Evolutionary conservation across 2,329 filamentous ascomycete genomes (phyloP).

Genomic region (Rhinocladiella similis): DNA sequence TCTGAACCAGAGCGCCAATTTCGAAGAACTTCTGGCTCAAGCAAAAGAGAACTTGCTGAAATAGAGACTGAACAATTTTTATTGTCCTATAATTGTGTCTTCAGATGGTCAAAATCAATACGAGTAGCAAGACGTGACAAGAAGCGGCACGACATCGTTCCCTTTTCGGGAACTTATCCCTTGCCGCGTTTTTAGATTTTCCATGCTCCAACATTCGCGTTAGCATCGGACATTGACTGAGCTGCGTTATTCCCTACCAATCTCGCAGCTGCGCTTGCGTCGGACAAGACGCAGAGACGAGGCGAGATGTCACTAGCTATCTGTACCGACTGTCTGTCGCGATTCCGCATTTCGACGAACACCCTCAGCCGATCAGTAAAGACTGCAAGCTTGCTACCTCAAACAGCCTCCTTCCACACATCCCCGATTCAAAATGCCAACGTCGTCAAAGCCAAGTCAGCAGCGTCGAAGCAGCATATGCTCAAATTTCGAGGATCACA

Average conservation of each 20-base stretch:
- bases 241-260: background rate
- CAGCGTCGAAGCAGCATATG: background rate
- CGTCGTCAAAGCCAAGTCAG: constrained; percentile 50
- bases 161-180: background rate
- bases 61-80: no score
- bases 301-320: constrained; percentile 22
- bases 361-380: background rate
- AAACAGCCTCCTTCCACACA: constrained; percentile 43
- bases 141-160: background rate
- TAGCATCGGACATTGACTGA: background rate
- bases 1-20: no score
- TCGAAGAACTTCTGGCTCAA: no score
- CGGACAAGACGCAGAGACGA: background rate
- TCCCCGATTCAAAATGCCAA: constrained; percentile 40
- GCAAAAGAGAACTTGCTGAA: no score
- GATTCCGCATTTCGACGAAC: constrained; percentile 16
- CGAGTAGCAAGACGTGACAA: background rate
- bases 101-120: no score
- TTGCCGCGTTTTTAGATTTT: background rate
- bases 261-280: background rate
- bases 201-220: background rate
- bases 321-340: constrained; percentile 23
- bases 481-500: constrained; percentile 30
- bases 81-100: no score
- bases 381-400: constrained; percentile 2